A percentile compares a stretch with the other conserved stretches of the same genome.
Conservation (phyloP, 768 basidiomycete genomes). For the Lactarius hatsudake region DNA sequence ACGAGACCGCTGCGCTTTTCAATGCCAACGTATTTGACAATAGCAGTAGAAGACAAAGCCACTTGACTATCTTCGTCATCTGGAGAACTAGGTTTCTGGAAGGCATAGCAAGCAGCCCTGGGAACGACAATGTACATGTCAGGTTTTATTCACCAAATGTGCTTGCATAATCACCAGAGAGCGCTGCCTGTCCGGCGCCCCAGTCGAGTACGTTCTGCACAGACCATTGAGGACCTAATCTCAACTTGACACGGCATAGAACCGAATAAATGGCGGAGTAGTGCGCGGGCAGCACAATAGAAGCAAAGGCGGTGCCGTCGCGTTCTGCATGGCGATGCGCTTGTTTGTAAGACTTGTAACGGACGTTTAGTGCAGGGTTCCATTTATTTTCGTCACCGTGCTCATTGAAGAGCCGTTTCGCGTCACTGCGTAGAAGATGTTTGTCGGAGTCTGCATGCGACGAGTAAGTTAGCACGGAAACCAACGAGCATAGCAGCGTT, state of each 20-base stretch:
- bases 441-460: constrained; percentile 56
- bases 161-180: constrained; percentile 55
- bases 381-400: constrained; percentile 42
- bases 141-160: background rate
- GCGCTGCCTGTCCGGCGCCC: constrained; percentile 84
- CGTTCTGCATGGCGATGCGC: constrained; percentile 56
- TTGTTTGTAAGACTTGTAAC: constrained; percentile 61
- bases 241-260: constrained; percentile 58
- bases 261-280: constrained; percentile 81
- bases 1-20: constrained; percentile 75
- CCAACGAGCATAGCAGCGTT: background rate
- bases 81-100: constrained; percentile 44
- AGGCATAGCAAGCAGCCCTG: constrained; percentile 68
- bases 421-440: constrained; percentile 62
- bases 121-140: background rate
- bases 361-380: constrained; percentile 53
- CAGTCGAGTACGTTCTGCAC: constrained; percentile 72
- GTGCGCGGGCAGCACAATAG: constrained; percentile 81
- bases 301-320: constrained; percentile 82
- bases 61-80: constrained; percentile 33
- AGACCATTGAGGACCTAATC: constrained; percentile 61
- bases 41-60: constrained; percentile 46
- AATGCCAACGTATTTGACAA: constrained; percentile 67
- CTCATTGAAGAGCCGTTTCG: constrained; percentile 63
- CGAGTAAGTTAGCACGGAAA: background rate